These are phyloP conservation scores for Penicillium ochrochloron DNA, from an alignment of 495 filamentous ascomycete species.

Conservation along the genomic window DNA sequence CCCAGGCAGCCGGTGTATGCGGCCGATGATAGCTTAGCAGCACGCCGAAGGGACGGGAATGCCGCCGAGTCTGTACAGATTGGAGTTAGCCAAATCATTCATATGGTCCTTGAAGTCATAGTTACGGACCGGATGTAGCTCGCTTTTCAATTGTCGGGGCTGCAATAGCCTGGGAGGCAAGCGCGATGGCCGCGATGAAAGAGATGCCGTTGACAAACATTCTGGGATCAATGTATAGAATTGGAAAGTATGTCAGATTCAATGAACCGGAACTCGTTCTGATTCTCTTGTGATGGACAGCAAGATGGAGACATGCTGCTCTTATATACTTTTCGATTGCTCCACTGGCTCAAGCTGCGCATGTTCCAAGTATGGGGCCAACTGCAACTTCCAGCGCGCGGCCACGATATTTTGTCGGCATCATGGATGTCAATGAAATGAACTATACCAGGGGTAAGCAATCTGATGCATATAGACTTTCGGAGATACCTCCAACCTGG, in stretches of 20 bases:
- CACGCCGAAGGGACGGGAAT: conserved; percentile 31
- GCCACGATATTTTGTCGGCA: not conserved
- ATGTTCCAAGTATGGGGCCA: not conserved
- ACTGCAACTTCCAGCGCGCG: not conserved
- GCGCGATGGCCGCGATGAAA: conserved; percentile 12
- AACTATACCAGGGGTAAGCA: conserved; percentile 4
- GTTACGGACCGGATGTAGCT: conserved; percentile 26
- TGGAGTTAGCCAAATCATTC: not conserved
- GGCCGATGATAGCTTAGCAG: conserved; percentile 42
- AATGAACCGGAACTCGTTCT: not conserved
- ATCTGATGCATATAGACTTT: conserved; percentile 9
- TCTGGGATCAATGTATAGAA: not conserved
- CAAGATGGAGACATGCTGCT: not conserved
- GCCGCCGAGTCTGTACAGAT: conserved; percentile 23
- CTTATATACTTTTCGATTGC: not conserved
- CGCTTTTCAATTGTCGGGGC: conserved; percentile 20
- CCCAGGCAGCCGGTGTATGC: conserved; percentile 37
- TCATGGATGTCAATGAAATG: not conserved
- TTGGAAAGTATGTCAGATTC: not conserved
- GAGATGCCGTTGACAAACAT: conserved; percentile 20
- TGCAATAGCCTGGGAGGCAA: conserved; percentile 24
- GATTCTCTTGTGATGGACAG: not conserved
- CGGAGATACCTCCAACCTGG: conserved; percentile 7
- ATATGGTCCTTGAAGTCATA: not conserved
- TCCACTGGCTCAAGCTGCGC: not conserved